Evolutionary conservation across 2,329 filamentous ascomycete species (phyloP).

Genomic region (Pyrenochaeta sp.): DNA sequence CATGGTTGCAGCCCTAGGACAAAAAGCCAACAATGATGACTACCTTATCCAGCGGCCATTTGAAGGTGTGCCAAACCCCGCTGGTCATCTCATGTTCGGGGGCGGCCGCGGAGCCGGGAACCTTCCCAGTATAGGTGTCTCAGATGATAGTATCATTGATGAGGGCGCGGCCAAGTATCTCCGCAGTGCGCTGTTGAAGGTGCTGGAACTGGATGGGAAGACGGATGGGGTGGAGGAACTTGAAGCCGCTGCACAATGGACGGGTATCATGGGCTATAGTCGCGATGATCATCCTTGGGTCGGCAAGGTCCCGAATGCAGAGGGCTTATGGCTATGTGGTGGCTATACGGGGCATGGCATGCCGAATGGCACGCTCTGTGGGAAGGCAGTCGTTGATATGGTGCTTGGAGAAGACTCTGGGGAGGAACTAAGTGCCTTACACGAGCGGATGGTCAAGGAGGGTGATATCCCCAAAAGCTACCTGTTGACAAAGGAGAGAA

Average conservation of each 20-base stretch:
- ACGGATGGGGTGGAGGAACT: conserved; percentile 54
- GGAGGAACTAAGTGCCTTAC: conserved; percentile 39
- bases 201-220: conserved; percentile 46
- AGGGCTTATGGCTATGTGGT: conserved; percentile 69
- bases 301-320: conserved; percentile 67
- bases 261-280: conserved; percentile 78
- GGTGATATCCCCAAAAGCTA: conserved; percentile 50
- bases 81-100: conserved; percentile 73
- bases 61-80: conserved; percentile 48
- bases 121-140: conserved; percentile 62
- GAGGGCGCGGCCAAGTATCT: conserved; percentile 65
- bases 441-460: conserved; percentile 42
- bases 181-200: conserved; percentile 53
- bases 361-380: conserved; percentile 75
- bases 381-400: conserved; percentile 69
- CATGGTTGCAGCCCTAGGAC: conserved; percentile 64
- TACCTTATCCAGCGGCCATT: conserved; percentile 77
- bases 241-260: conserved; percentile 67
- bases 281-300: conserved; percentile 75
- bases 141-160: conserved; percentile 68
- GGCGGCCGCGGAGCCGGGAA: conserved; percentile 68
- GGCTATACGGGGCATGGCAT: conserved; percentile 80
- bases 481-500: conserved; percentile 48
- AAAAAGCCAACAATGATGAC: conserved; percentile 66
- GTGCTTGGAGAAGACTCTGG: conserved; percentile 55